Evolutionary conservation across 306 rosid species (phyloP).

Genomic region (Erythrophleum fordii): DNA sequence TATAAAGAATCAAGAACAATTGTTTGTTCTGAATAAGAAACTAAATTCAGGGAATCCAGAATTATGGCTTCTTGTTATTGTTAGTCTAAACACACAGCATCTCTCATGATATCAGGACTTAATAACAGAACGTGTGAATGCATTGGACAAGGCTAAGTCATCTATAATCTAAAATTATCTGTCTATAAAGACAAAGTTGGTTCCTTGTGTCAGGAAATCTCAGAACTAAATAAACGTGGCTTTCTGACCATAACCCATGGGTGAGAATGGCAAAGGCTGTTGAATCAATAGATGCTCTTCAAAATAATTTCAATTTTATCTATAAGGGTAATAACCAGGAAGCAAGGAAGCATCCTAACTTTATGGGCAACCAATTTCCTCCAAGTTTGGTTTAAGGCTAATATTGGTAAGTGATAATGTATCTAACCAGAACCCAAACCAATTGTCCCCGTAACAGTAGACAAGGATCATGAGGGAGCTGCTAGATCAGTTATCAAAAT

Average conservation of each 20-base stretch:
- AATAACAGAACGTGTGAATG: not conserved
- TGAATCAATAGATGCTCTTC: not conserved
- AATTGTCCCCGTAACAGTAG: not conserved
- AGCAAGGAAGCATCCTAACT: conserved; percentile 6
- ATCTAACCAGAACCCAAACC: not conserved
- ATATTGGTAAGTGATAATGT: not conserved
- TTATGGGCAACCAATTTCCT: not conserved
- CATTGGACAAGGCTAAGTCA: not conserved
- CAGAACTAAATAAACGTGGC: not conserved
- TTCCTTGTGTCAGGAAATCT: not conserved
- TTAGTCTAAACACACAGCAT: conserved; percentile 9
- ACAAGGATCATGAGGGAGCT: not conserved
- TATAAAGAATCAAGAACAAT: conserved; percentile 10
- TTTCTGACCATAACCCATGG: not conserved
- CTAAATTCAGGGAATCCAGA: not conserved
- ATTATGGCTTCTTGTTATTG: not conserved
- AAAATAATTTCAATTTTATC: not conserved
- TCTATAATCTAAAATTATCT: not conserved
- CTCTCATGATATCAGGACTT: not conserved
- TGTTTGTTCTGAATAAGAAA: not conserved
- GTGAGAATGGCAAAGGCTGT: not conserved
- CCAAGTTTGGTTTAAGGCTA: not conserved
- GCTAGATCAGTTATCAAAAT: conserved; percentile 17
- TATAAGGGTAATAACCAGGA: not conserved
- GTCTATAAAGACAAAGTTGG: not conserved